Evolutionary conservation across 2,329 filamentous ascomycete species (phyloP), one percentile per base, ranked within the genome.

Genomic region (Aspergillus phoenicis): DNA sequence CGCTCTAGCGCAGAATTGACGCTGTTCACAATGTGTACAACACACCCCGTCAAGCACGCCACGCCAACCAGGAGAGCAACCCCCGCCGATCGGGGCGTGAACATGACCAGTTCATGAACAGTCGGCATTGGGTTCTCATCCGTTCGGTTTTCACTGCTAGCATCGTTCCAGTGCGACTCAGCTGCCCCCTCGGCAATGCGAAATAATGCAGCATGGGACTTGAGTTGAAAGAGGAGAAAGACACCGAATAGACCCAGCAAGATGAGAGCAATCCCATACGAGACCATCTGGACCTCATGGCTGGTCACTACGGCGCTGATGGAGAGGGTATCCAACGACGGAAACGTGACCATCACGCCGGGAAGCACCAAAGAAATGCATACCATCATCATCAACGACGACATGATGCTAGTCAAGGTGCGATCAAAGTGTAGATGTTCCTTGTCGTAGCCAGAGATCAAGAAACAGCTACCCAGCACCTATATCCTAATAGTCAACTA

Each of bases 321-420:
- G 3, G 59, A 38, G 8, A 60, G 48, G 39, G 49, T 52, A 7
- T 64, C 45, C 13, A 59, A 30, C 5, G 66, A 67, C 3, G 61
- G 57, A n/a, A 66, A 65, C 2, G 64, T 59, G 20, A 64, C 59
- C 61, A 65, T 66, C 2, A 64, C 57, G 2, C 64, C 64, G 26
- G 66, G 64, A 13, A 66, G 52, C 3, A 64, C 58, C 39, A 68
- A 56, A 2, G 65, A 54, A 13, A 67, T 65, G 36, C 63, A 66
- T 8, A 64, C 63, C 7, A 65, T 60, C 48, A 65, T 64, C 62
- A 65, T 66, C 13, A 68, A 56, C 17, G 64, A 66, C 6, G 66
- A 66, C 53, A 66, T 64, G 36, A 66, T 59, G n/a, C 59, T 64
- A 15, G 65, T 68, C 13, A 65, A 43, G n/a, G 57, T 62, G 13